phyloP scores from a whole-genome alignment of 768 basidiomycete genomes.

The Agrocybe pediades region DNA sequence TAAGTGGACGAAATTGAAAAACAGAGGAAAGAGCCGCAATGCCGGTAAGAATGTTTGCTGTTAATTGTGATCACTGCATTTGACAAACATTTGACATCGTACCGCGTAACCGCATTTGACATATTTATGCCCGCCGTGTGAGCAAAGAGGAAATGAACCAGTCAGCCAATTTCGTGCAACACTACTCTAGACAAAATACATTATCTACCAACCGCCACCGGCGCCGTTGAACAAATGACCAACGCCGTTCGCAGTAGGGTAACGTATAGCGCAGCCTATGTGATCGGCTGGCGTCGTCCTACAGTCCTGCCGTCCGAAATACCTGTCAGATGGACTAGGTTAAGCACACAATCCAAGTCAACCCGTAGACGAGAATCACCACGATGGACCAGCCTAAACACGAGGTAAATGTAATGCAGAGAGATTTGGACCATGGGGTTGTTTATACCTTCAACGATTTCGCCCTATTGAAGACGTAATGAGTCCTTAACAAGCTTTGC shows the following conservation, averaged over 20 bases:
- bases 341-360: neutral
- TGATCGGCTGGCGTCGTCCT: constrained; percentile 43
- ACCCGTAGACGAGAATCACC: neutral
- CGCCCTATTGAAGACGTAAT: constrained; percentile 30
- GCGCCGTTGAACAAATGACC: constrained; percentile 54
- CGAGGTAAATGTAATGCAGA: constrained; percentile 33
- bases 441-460: constrained; percentile 40
- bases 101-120: too few species aligned
- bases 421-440: constrained; percentile 31
- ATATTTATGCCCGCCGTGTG: too few species aligned
- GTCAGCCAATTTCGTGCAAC: too few species aligned
- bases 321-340: constrained; percentile 20
- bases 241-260: constrained; percentile 38
- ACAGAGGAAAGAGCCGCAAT: too few species aligned
- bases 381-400: constrained; percentile 41
- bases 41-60: too few species aligned
- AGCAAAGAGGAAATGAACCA: neutral
- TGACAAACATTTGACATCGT: too few species aligned
- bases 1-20: too few species aligned
- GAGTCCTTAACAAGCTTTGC: constrained; percentile 23
- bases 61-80: too few species aligned
- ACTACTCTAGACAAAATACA: neutral
- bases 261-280: constrained; percentile 50
- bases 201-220: constrained; percentile 59
- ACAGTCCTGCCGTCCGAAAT: constrained; percentile 41